Evolutionary conservation across 495 filamentous ascomycete genomes (phyloP).

Genomic region (Penicillium angulare): DNA sequence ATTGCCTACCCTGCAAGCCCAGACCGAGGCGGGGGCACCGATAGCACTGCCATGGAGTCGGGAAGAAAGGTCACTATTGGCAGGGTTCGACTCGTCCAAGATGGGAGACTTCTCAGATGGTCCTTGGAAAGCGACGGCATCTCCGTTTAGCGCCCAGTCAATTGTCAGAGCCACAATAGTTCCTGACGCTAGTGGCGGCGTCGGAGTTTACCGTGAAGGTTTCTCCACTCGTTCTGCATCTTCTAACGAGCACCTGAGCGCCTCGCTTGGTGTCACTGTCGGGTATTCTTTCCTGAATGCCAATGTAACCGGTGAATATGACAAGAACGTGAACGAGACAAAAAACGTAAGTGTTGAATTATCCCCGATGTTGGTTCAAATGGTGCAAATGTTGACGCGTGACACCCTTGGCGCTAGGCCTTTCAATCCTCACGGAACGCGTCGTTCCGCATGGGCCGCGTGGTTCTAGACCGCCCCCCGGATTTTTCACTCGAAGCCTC

Average conservation of each 20-base stretch:
- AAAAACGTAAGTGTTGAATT: neutral
- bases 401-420: neutral
- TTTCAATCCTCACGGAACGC: neutral
- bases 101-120: neutral
- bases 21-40: neutral
- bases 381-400: neutral
- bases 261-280: neutral
- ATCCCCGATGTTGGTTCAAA: neutral
- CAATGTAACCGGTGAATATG: neutral
- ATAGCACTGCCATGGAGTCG: neutral
- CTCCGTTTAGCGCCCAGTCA: neutral
- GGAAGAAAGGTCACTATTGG: neutral
- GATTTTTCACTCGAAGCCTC: neutral
- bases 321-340: neutral
- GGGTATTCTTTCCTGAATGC: neutral
- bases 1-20: neutral
- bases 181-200: neutral
- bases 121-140: neutral
- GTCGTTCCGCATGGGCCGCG: neutral
- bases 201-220: neutral
- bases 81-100: neutral
- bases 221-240: neutral
- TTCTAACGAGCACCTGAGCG: neutral
- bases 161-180: neutral
- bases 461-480: neutral